Conservation (phyloP, 148 eudicot species). For the Cornus controversa region DNA sequence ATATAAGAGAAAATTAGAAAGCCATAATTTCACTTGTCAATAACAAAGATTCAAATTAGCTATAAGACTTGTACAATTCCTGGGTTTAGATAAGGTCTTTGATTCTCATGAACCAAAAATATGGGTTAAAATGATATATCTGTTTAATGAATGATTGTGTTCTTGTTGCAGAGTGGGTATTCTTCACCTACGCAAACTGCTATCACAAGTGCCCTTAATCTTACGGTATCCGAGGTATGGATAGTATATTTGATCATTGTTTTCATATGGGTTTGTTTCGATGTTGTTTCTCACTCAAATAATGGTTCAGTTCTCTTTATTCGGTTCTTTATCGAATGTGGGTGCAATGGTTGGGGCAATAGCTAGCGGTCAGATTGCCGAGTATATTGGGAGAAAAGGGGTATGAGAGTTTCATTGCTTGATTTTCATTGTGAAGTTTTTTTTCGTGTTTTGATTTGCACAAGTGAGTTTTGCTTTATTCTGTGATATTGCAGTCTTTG, state of each 20-base stretch:
- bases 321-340: slow-evolving; percentile 95
- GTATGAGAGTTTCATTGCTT: slow-evolving; percentile 28
- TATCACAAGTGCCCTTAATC: slow-evolving; percentile 64
- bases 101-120: not conserved
- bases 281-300: slow-evolving; percentile 9
- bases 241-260: slow-evolving; percentile 11
- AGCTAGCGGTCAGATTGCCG: slow-evolving; percentile 95
- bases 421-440: not conserved
- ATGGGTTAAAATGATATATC: not conserved
- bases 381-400: slow-evolving; percentile 96
- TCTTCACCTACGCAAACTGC: slow-evolving; percentile 85
- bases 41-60: not conserved
- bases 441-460: not conserved
- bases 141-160: not conserved
- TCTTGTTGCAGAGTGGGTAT: slow-evolving; percentile 61
- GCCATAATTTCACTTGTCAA: not conserved
- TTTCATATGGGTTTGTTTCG: slow-evolving; percentile 4
- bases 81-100: not conserved
- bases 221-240: slow-evolving; percentile 78
- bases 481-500: slow-evolving; percentile 59
- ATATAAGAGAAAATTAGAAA: not conserved
- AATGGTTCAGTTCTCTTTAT: slow-evolving; percentile 67
- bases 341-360: slow-evolving; percentile 99
- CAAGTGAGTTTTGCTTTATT: not conserved
- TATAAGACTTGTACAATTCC: not conserved